Conservation (phyloP, 2,329 filamentous ascomycete species). For the Epicoccum sorghinum region DNA sequence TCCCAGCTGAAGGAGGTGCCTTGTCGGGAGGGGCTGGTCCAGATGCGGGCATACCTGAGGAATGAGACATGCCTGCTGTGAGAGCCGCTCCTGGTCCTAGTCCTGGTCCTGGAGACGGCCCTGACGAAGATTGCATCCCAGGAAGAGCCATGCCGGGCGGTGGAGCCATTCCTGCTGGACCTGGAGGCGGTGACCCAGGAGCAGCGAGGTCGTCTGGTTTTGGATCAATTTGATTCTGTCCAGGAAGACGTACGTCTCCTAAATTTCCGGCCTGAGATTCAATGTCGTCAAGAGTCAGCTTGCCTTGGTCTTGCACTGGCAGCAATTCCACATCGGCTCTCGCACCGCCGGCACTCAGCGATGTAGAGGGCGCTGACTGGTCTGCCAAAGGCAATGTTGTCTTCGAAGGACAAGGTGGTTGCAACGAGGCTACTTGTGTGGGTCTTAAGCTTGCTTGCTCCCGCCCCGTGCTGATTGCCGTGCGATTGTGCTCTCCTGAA, state of each 20-base stretch:
- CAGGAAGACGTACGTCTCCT: conserved; percentile 5
- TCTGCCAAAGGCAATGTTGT: neutral
- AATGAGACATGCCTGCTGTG: no score
- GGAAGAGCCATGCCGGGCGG: no score
- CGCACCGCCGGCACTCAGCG: neutral
- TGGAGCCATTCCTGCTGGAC: neutral
- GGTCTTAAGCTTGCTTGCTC: neutral
- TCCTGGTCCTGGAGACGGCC: neutral
- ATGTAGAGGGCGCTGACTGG: neutral
- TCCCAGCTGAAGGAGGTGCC: neutral
- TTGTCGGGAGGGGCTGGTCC: neutral
- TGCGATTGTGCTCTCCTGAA: neutral
- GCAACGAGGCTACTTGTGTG: neutral
- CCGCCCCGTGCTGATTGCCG: neutral
- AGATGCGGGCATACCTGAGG: neutral
- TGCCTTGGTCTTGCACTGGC: conserved; percentile 1
- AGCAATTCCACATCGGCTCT: neutral
- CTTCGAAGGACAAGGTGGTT: neutral
- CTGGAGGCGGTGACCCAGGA: neutral
- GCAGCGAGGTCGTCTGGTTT: neutral
- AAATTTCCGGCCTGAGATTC: neutral
- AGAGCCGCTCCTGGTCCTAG: no score
- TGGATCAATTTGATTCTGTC: conserved; percentile 9
- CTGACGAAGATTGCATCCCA: neutral
- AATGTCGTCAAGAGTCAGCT: neutral